These are phyloP conservation scores for Pochonia chlamydosporia DNA, from an alignment of 2,329 filamentous ascomycete genomes.

Conservation along the genomic window DNA sequence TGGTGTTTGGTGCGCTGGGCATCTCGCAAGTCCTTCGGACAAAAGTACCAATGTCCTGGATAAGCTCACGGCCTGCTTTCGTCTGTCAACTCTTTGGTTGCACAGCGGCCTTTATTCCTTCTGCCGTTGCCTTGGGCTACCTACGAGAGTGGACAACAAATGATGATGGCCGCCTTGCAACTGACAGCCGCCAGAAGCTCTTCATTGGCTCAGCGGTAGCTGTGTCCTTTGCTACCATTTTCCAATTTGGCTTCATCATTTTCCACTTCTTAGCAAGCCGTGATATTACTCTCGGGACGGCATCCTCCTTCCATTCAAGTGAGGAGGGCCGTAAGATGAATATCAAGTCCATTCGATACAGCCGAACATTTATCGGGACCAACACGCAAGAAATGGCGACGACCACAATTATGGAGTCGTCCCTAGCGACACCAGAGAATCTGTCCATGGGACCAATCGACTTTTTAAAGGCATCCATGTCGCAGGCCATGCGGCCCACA, in stretches of 20 bases:
- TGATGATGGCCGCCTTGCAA: constrained; percentile 4
- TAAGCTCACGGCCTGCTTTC: constrained; percentile 19
- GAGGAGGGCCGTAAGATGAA: constrained; percentile 15
- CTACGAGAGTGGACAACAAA: constrained; percentile 16
- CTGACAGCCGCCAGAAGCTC: constrained; percentile 26
- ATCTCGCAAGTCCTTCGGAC: constrained; percentile 23
- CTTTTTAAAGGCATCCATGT: constrained; percentile 33
- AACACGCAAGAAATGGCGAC: constrained; percentile 27
- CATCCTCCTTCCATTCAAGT: constrained; percentile 25
- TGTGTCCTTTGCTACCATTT: constrained; percentile 38
- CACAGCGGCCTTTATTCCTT: constrained; percentile 26
- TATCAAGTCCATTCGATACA: constrained; percentile 50
- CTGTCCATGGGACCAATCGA: constrained; percentile 18
- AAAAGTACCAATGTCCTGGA: constrained; percentile 17
- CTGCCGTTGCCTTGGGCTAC: constrained; percentile 36
- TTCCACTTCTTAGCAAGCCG: constrained; percentile 36
- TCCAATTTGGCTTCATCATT: constrained; percentile 44
- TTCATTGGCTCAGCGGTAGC: constrained; percentile 39
- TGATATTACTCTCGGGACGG: constrained; percentile 12
- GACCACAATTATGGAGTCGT: constrained; percentile 33
- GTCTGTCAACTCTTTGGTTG: constrained; percentile 31
- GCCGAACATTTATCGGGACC: constrained; percentile 33
- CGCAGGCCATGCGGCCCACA: constrained; percentile 44
- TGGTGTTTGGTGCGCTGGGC: constrained; percentile 22
- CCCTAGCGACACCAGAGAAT: constrained; percentile 32